These are phyloP conservation scores for Pythium dissimile DNA, from an alignment of 352 stramenopile species.

Conservation along the genomic window DNA sequence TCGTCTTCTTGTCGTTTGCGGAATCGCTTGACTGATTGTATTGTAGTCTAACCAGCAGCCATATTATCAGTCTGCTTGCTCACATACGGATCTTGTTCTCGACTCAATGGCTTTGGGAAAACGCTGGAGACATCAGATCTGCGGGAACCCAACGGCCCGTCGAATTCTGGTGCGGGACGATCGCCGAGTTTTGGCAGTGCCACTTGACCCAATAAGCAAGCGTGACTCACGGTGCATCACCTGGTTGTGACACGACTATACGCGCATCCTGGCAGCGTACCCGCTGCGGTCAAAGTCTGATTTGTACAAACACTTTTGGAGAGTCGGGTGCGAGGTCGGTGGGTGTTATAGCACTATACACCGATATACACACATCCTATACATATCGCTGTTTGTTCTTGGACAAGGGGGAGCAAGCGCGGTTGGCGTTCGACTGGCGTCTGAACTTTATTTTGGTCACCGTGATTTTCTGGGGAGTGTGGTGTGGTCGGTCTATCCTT, in stretches of 20 bases:
- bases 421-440: slow-evolving; percentile 2
- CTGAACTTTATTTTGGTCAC: slow-evolving; percentile 23
- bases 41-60: too few relatives aligned
- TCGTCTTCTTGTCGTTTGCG: background rate
- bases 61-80: too few relatives aligned
- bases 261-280: background rate
- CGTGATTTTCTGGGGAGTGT: too few relatives aligned
- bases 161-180: background rate
- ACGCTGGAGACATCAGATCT: background rate
- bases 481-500: background rate
- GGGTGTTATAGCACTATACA: slow-evolving; percentile 5
- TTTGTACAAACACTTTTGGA: slow-evolving; percentile 2
- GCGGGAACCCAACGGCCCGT: too few relatives aligned
- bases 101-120: too few relatives aligned
- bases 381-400: slow-evolving; percentile 2
- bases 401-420: too few relatives aligned
- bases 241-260: background rate
- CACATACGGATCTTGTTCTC: too few relatives aligned
- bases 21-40: too few relatives aligned
- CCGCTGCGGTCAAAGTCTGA: too few relatives aligned
- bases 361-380: background rate
- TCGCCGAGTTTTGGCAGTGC: slow-evolving; percentile 2
- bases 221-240: slow-evolving; percentile 23
- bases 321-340: background rate
- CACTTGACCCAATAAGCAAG: background rate